Conservation (phyloP, 129 eudicot species). For the Lactuca saligna region DNA sequence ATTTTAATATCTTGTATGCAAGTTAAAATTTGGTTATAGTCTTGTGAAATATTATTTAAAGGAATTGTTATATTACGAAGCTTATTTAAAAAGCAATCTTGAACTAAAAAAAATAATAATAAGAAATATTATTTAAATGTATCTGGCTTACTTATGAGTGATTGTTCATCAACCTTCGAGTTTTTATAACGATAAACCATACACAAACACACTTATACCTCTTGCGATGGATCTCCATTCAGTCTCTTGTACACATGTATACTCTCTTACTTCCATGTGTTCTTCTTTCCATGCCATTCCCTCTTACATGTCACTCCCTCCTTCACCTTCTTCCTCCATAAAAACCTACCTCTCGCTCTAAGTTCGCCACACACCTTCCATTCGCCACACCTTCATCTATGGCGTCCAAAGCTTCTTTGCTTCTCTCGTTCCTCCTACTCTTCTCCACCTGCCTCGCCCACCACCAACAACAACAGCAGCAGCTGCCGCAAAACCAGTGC, state of each 20-base stretch:
- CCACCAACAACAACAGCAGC: slow-evolving; percentile 13
- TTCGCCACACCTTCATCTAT: slow-evolving; percentile 3
- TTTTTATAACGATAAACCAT: neutral
- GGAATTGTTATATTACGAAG: neutral
- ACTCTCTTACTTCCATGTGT: slow-evolving; percentile 12
- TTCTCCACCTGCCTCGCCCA: slow-evolving; percentile 28
- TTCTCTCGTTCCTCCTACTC: slow-evolving; percentile 21
- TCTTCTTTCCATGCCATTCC: neutral
- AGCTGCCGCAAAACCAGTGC: slow-evolving; percentile 42
- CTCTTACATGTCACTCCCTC: slow-evolving; percentile 31
- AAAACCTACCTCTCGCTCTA: slow-evolving; percentile 6
- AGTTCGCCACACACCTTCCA: slow-evolving; percentile 15
- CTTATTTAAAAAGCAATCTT: no score
- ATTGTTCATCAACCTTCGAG: neutral
- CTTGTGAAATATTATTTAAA: neutral
- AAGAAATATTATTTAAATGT: no score
- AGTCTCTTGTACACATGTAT: slow-evolving; percentile 14
- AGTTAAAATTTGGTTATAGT: no score
- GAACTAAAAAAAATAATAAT: no score
- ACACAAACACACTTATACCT: neutral
- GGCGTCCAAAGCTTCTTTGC: slow-evolving; percentile 33
- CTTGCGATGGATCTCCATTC: neutral
- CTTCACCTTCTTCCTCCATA: slow-evolving; percentile 26
- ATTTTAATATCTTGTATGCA: no score
- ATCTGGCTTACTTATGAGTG: neutral